Evolutionary conservation across 2,329 filamentous ascomycete genomes (phyloP).

Genomic region (Penicillium sp.): DNA sequence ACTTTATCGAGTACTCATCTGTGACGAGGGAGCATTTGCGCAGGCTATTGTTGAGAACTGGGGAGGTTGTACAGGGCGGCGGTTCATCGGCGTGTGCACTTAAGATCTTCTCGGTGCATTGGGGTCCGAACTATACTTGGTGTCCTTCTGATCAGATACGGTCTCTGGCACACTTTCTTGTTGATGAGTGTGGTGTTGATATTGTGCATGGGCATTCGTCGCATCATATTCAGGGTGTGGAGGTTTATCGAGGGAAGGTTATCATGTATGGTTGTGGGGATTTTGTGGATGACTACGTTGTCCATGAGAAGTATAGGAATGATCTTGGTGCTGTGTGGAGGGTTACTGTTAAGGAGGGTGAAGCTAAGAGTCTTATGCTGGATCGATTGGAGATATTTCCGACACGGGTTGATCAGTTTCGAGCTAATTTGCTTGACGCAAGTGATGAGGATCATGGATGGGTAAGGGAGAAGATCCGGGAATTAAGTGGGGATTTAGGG

Average conservation of each 20-base stretch:
- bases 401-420: conserved; percentile 35
- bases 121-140: conserved; percentile 45
- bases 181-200: conserved; percentile 44
- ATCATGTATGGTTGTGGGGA: conserved; percentile 46
- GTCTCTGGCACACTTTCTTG: conserved; percentile 39
- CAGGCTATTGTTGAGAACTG: not conserved
- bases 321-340: conserved; percentile 43
- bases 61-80: not conserved
- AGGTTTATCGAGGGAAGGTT: conserved; percentile 35
- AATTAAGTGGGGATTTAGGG: conserved; percentile 30
- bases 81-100: conserved; percentile 19
- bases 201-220: conserved; percentile 44
- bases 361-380: conserved; percentile 16
- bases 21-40: conserved; percentile 5
- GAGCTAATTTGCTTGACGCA: conserved; percentile 29
- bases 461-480: conserved; percentile 29
- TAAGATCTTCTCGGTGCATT: conserved; percentile 42
- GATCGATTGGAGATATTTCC: conserved; percentile 38
- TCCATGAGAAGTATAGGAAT: conserved; percentile 37
- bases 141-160: conserved; percentile 31
- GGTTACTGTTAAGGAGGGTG: conserved; percentile 28
- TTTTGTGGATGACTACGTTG: conserved; percentile 45
- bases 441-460: conserved; percentile 35
- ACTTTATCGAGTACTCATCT: conserved; percentile 37
- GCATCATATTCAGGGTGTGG: conserved; percentile 45